These are phyloP conservation scores for Seiridium unicorne DNA, from an alignment of 2,329 filamentous ascomycete species.

Conservation along the genomic window DNA sequence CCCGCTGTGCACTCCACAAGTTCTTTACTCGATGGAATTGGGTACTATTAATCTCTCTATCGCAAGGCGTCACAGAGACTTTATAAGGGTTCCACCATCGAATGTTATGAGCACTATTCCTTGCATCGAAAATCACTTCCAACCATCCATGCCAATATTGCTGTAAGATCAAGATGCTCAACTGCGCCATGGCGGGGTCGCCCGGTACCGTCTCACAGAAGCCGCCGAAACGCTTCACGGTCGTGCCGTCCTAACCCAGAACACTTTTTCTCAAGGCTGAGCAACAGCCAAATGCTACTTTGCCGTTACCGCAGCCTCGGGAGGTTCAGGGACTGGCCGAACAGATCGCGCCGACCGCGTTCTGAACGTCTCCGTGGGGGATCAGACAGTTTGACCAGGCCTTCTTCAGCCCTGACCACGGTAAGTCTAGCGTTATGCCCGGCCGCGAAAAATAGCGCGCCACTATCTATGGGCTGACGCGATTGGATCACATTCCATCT, in stretches of 20 bases:
- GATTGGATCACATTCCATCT: not conserved
- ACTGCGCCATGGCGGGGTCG: not conserved
- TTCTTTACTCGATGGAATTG: constrained; percentile 1
- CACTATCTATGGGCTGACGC: not conserved
- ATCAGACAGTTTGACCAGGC: not conserved
- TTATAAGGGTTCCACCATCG: not conserved
- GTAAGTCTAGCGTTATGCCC: not conserved
- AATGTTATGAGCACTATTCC: not conserved
- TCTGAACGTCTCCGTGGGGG: not conserved
- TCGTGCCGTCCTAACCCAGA: not conserved
- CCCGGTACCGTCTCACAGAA: not conserved
- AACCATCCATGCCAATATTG: not conserved
- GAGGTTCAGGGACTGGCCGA: too few species aligned
- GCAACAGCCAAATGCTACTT: too few species aligned
- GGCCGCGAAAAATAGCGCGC: not conserved
- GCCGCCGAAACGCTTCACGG: not conserved
- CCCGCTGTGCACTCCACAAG: not conserved
- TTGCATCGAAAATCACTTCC: not conserved
- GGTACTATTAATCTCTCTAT: not conserved
- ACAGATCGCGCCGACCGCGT: too few species aligned
- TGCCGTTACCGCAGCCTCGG: too few species aligned
- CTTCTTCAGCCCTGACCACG: too few species aligned
- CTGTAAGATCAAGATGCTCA: not conserved
- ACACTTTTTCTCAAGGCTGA: not conserved
- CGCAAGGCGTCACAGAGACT: not conserved